Percentiles rank a stretch among this genome's conserved stretches.
Evolutionary conservation across 2,329 filamentous ascomycete species (phyloP).

Genomic region (Pyrenochaeta sp.): DNA sequence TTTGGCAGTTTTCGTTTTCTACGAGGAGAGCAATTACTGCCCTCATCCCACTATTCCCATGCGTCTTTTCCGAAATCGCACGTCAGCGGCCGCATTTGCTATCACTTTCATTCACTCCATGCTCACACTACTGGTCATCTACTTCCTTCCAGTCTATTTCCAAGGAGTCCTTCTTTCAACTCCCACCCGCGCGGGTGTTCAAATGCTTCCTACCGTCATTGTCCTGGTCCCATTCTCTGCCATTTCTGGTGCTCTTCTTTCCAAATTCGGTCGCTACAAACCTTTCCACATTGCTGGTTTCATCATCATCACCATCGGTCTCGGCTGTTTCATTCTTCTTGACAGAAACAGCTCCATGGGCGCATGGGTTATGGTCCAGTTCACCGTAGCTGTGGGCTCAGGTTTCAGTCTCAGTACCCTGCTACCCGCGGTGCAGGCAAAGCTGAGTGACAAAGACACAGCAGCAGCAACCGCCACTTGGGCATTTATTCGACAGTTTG

Average conservation of each 20-base stretch:
- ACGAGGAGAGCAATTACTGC: slow-evolving; percentile 39
- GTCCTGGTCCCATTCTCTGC: slow-evolving; percentile 9
- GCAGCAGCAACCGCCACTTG: slow-evolving; percentile 15
- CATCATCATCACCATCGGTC: slow-evolving; percentile 2
- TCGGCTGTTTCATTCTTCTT: slow-evolving; percentile 8
- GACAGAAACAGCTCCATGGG: slow-evolving; percentile 11
- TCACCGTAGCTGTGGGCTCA: slow-evolving; percentile 1
- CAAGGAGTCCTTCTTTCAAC: slow-evolving; percentile 49
- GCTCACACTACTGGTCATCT: slow-evolving; percentile 47
- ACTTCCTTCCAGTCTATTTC: slow-evolving; percentile 58
- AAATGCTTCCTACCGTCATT: slow-evolving; percentile 36
- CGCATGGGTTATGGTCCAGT: slow-evolving; percentile 15
- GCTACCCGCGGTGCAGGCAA: slow-evolving; percentile 44
- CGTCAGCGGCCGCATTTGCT: slow-evolving; percentile 38
- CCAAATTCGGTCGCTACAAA: slow-evolving; percentile 34
- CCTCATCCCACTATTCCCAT: slow-evolving; percentile 44
- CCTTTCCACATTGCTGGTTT: slow-evolving; percentile 9
- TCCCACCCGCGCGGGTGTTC: slow-evolving; percentile 44
- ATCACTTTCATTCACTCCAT: slow-evolving; percentile 50
- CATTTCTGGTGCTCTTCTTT: slow-evolving; percentile 1
- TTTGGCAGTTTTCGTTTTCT: slow-evolving; percentile 45
- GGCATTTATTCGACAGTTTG: slow-evolving; percentile 17
- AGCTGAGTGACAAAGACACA: slow-evolving; percentile 13
- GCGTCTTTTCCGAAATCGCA: slow-evolving; percentile 52
- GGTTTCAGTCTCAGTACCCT: slow-evolving; percentile 36